These are phyloP conservation scores for Apophysomyces ossiformis DNA, from an alignment of 371 early-diverging fungal species.

Conservation along the genomic window DNA sequence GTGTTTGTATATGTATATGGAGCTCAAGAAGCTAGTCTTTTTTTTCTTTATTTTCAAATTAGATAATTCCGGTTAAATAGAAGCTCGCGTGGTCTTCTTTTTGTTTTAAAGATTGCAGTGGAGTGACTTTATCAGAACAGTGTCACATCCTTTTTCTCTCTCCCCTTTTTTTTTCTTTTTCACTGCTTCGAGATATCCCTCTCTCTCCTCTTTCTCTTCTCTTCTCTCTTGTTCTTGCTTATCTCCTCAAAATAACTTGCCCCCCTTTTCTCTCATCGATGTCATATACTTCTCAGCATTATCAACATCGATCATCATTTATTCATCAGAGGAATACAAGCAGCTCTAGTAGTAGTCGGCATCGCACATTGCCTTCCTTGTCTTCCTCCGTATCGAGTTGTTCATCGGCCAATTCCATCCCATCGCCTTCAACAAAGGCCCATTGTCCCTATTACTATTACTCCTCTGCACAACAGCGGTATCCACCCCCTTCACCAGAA, in stretches of 20 bases:
- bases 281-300: background rate
- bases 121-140: constrained; percentile 10
- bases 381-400: constrained; percentile 29
- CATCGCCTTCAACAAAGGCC: constrained; percentile 11
- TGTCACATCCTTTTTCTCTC: background rate
- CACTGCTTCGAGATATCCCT: background rate
- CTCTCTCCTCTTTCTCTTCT: background rate
- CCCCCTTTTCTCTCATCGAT: background rate
- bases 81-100: constrained; percentile 4
- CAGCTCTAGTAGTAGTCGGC: constrained; percentile 5
- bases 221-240: background rate
- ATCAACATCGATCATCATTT: background rate
- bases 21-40: background rate
- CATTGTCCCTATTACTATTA: constrained; percentile 13
- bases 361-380: constrained; percentile 19
- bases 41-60: background rate
- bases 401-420: constrained; percentile 18
- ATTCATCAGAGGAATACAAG: constrained; percentile 5
- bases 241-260: background rate
- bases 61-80: constrained; percentile 6
- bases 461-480: constrained; percentile 9
- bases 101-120: constrained; percentile 1
- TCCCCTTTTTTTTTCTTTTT: constrained; percentile 1
- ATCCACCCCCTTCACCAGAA: constrained; percentile 4
- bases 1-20: background rate